Base-by-base conservation (phyloP, 2,329 filamentous ascomycete genomes). In the Thelonectria discophora region DNA sequence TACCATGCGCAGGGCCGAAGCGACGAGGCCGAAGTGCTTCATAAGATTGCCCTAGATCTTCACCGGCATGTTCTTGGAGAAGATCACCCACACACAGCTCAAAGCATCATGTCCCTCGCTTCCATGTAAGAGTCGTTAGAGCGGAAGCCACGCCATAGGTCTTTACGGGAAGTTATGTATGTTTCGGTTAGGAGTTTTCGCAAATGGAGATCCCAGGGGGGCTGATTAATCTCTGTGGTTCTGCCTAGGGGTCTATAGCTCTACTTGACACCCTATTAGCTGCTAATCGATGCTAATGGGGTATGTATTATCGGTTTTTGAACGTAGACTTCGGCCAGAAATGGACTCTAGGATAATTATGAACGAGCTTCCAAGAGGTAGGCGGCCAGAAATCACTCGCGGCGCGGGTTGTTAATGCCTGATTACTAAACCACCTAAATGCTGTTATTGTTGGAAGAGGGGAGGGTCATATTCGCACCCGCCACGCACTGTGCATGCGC, bases 381-480 rank as follows among this genome's bases (percentile, higher is more conserved):
- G 42, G 42, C 18, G n/a, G 12, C 15, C 9, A 42, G 12, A 42
- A 42, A n/a, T 42, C 18, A 8, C 39, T 42, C 39, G 18, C 12
- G 20, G 42, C 42, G n/a, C 42, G 17, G n/a, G 42, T 7, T 45
- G 42, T 21, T 45, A 18, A 45, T 45, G n/a, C n/a, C 42, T 18
- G 42, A 45, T 21, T 42, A n/a, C 39, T n/a, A 42, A 42, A n/a
- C 17, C 42, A 34, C 32, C 12, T 4, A 45, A 20, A 20, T 45
- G 42, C 3, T 45, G 42, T 45, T 45, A 45, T 45, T 20, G 42
- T 45, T 45, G 42, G 42, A 45, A 45, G 42, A 17, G 42, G 21
- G 17, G 21, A 18, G 42, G 17, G 39, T 24, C 42, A 45, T 45
- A 45, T 45, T 45, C 42, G 42, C 42, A 45, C 10, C 9, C 21